These are phyloP conservation scores for Colletotrichum theobromicola DNA, from an alignment of 2,329 filamentous ascomycete genomes.

Conservation along the genomic window DNA sequence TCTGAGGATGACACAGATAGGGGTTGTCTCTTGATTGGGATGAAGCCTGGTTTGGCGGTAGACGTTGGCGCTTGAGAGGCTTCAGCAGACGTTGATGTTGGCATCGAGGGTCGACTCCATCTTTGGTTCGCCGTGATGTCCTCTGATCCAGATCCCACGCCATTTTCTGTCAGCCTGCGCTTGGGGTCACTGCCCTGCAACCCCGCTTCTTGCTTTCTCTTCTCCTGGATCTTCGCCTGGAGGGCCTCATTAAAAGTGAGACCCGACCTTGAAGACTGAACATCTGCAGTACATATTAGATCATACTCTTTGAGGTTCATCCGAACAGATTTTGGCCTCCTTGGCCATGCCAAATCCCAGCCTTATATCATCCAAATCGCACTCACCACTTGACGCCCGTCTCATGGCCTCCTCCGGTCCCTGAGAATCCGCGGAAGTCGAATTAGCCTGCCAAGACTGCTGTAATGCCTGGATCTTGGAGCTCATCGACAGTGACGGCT, in stretches of 20 bases:
- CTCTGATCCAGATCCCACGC: neutral
- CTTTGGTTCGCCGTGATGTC: neutral
- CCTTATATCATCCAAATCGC: neutral
- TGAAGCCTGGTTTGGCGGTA: neutral
- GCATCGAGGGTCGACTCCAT: neutral
- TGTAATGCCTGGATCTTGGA: slow-evolving; percentile 33
- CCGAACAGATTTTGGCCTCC: neutral
- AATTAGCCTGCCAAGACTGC: slow-evolving; percentile 32
- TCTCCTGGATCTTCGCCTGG: neutral
- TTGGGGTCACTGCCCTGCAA: neutral
- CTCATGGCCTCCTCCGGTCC: neutral
- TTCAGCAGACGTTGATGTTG: neutral
- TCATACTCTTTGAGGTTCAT: neutral
- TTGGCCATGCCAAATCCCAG: neutral
- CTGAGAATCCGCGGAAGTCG: neutral
- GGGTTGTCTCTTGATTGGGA: neutral
- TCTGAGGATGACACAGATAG: neutral
- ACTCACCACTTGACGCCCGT: neutral
- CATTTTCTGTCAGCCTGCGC: neutral
- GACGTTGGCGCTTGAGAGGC: neutral
- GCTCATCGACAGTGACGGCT: neutral
- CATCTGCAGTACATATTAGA: neutral
- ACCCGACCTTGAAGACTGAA: neutral
- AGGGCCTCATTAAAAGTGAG: neutral
- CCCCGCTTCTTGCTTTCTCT: neutral